phyloP scores from a whole-genome alignment of 2,329 filamentous ascomycete genomes.

The Colletotrichum sp. region DNA sequence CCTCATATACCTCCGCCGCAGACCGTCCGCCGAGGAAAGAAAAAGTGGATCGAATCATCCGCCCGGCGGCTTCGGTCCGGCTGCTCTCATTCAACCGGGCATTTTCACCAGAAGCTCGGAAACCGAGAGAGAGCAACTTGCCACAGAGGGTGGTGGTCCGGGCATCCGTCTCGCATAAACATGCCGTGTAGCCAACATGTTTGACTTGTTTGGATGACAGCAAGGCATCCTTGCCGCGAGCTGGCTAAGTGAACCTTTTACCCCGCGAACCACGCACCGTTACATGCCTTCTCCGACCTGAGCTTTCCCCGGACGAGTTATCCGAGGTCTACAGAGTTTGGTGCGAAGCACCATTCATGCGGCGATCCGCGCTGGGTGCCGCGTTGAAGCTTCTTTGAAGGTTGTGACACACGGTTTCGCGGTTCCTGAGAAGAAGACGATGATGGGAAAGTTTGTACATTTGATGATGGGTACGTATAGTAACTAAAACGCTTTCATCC shows the following conservation, averaged over 20 bases:
- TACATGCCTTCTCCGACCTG: not conserved
- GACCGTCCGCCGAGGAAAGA: not conserved
- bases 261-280: conserved; percentile 4
- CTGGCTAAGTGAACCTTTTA: not conserved
- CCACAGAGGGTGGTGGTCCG: not conserved
- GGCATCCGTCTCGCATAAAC: not conserved
- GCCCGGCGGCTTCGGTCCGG: not conserved
- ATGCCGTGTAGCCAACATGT: not conserved
- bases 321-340: not conserved
- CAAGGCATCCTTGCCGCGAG: conserved; percentile 13
- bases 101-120: not conserved
- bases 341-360: not conserved
- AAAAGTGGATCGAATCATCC: not conserved
- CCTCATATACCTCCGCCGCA: not conserved
- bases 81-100: not conserved
- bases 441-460: conserved; percentile 3
- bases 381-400: not conserved
- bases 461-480: not conserved
- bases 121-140: not conserved
- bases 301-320: not conserved
- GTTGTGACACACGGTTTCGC: not conserved
- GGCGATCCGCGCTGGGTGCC: not conserved
- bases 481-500: not conserved
- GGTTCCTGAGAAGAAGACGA: not conserved
- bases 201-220: conserved; percentile 9